Base-by-base conservation (phyloP, 1,284 basidiomycete species). In the Apiotrichum montevideense region DNA sequence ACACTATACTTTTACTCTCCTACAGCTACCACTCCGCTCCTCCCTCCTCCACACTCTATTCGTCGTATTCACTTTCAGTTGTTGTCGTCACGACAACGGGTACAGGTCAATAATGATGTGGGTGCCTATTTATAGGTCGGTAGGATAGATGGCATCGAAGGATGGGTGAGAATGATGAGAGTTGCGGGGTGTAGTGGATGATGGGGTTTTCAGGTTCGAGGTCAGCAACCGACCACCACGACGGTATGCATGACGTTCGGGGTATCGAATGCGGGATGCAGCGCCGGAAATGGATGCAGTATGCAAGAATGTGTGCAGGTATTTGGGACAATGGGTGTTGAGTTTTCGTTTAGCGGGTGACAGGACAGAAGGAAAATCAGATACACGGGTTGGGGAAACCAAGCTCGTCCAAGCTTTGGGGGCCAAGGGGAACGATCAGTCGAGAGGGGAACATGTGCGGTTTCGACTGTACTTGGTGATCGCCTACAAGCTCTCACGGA, bases 401-500 rank as follows among this genome's bases (percentile, higher is more conserved):
- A 21, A 21, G 21, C 21, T 21, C 21, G 21, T 21, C 21, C 21
- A 21, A 21, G 21, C 21, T 21, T 21, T 21, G 21, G 21, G 21
- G 21, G 21, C 21, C 21, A 21, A 21, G 21, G 21, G 21, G 21
- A 21, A 21, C 21, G 39, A 42, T 4, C 33, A n/a, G 6, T 5
- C 3, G 6, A n/a, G 6, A 41, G 13, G 21, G 5, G 33, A 33
- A 34, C 4, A n/a, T 8, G 29, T 8, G 6, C 32, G 45, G 45
- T 13, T 11, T 33, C 45, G 45, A 21, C 21, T 21, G 21, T 21
- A 21, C 21, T 21, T 21, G 21, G 21, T 21, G n/a, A 21, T 3
- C 32, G 45, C 15, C 32, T 51, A 42, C n/a, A 45, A 4, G 35
- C 45, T 54, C 43, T 63, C 58, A 37, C 83, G 75, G 58, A 90